These are phyloP conservation scores for Saprolegnia diclina DNA, from an alignment of 352 stramenopile genomes.

Conservation along the genomic window DNA sequence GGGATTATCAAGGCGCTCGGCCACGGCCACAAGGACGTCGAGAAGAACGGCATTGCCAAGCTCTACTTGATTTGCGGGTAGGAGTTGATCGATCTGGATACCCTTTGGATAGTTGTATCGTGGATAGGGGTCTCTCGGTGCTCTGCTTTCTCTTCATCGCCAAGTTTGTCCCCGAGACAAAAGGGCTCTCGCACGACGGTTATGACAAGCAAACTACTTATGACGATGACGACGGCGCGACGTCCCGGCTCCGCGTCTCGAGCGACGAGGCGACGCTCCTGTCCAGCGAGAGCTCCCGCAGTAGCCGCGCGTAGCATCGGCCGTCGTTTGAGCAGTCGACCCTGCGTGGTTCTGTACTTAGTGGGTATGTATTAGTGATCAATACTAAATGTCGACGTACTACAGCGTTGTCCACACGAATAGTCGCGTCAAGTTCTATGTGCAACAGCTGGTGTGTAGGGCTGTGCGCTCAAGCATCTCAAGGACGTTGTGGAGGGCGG, in stretches of 20 bases:
- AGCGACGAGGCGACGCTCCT: not conserved
- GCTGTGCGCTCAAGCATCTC: too few species aligned
- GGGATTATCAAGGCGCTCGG: conserved; percentile 74
- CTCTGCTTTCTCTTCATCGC: conserved; percentile 45
- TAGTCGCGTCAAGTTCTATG: too few species aligned
- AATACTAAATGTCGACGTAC: too few species aligned
- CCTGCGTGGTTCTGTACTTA: too few species aligned
- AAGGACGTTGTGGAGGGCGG: too few species aligned
- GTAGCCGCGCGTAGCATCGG: not conserved
- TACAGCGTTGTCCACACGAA: too few species aligned
- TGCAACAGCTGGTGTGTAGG: too few species aligned
- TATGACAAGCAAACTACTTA: not conserved
- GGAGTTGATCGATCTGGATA: not conserved
- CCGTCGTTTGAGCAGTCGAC: too few species aligned
- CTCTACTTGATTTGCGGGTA: conserved; percentile 70
- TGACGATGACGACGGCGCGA: not conserved
- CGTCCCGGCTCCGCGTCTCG: not conserved
- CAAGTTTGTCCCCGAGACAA: conserved; percentile 55
- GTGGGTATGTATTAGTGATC: too few species aligned
- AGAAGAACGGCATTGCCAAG: conserved; percentile 83
- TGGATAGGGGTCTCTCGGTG: conserved; percentile 36
- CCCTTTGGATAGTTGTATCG: not conserved
- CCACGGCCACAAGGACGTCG: conserved; percentile 39
- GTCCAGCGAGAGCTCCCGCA: not conserved
- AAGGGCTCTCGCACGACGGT: conserved; percentile 1